Conservation (phyloP, 306 rosid species). For the Astragalus membranaceus region DNA sequence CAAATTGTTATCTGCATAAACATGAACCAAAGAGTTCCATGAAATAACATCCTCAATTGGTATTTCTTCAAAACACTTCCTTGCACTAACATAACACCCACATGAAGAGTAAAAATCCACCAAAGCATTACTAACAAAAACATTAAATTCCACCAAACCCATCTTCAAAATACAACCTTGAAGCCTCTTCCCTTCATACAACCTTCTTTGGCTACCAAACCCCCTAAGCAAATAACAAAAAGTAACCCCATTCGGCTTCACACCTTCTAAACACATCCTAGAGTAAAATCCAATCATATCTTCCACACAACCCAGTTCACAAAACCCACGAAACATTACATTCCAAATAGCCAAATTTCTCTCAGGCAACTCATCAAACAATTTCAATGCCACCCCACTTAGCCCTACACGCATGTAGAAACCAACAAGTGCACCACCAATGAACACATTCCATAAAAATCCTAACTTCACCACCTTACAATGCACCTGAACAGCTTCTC, state of each 20-base stretch:
- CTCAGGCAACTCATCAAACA: constrained; percentile 69
- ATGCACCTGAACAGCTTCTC: constrained; percentile 66
- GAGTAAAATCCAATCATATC: constrained; percentile 28
- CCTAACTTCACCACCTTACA: constrained; percentile 63
- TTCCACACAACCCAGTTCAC: constrained; percentile 38
- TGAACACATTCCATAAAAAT: constrained; percentile 39
- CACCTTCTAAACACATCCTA: constrained; percentile 51
- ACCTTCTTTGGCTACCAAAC: constrained; percentile 36
- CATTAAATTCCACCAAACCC: constrained; percentile 44
- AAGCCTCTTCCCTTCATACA: constrained; percentile 56
- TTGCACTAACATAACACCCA: constrained; percentile 50
- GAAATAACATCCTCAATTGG: constrained; percentile 60
- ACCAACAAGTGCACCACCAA: constrained; percentile 53
- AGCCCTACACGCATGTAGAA: constrained; percentile 46
- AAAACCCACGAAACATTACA: constrained; percentile 51
- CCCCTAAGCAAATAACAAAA: constrained; percentile 69
- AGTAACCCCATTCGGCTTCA: constrained; percentile 63
- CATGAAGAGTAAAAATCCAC: constrained; percentile 85
- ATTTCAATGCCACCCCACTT: constrained; percentile 31
- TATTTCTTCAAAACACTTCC: constrained; percentile 51
- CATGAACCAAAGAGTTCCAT: constrained; percentile 78
- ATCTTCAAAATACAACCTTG: constrained; percentile 51
- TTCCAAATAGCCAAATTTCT: constrained; percentile 60
- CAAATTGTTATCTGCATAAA: constrained; percentile 35
- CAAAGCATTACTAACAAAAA: constrained; percentile 70